Conservation (phyloP, 148 eudicot genomes). For the Drosera capensis region DNA sequence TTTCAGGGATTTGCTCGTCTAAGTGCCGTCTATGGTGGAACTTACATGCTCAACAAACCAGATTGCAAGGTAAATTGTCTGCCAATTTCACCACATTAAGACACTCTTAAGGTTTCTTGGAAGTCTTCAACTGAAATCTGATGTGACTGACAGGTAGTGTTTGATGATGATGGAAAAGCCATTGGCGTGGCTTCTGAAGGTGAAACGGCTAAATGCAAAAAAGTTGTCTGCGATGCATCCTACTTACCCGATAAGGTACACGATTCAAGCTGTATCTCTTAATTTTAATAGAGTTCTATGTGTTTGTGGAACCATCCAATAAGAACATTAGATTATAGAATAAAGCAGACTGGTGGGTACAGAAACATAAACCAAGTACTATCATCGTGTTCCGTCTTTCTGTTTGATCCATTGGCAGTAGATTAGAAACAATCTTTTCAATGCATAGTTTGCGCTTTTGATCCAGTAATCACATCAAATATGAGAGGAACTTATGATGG, state of each 20-base stretch:
- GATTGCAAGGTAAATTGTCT: conserved; percentile 41
- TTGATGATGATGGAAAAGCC: conserved; percentile 58
- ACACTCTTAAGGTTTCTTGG: neutral
- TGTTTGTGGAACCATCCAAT: too few relatives aligned
- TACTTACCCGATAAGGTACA: conserved; percentile 90
- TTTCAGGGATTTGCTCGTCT: conserved; percentile 69
- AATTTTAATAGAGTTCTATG: too few relatives aligned
- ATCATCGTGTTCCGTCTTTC: neutral
- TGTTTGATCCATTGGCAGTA: neutral
- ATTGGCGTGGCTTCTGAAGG: conserved; percentile 88
- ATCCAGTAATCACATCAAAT: too few relatives aligned
- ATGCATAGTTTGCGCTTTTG: neutral
- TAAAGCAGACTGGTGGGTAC: too few relatives aligned
- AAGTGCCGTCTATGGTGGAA: conserved; percentile 87
- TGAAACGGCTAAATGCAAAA: conserved; percentile 98
- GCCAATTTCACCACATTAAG: neutral
- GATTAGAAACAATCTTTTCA: neutral
- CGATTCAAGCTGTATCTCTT: too few relatives aligned
- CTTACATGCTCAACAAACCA: conserved; percentile 83
- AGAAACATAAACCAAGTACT: too few relatives aligned
- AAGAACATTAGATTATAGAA: neutral
- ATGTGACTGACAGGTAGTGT: conserved; percentile 43
- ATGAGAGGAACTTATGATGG: neutral
- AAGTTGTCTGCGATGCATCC: conserved; percentile 94
- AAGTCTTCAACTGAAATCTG: neutral